Base-by-base conservation (phyloP, 495 filamentous ascomycete genomes). In the Penicillium flavigenum region DNA sequence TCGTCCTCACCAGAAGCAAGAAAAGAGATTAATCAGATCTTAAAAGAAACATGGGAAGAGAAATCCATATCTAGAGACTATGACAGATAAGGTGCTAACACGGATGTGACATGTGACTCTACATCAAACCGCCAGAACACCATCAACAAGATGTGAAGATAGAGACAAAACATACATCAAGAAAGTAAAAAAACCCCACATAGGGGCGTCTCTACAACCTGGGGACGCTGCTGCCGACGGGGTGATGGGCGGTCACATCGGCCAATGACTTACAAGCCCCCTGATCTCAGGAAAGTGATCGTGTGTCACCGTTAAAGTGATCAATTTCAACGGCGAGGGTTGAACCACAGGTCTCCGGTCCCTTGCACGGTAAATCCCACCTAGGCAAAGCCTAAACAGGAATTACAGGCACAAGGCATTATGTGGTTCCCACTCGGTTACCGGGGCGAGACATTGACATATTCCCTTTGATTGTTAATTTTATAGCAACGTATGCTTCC, bases 261-360 rank as follows among this genome's bases (percentile, higher is more conserved):
- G 45, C 45, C 45, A 47, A 29, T 47, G 45, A 47, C 45, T 47
- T 47, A 47, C 45, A 47, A 3, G 5, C 45, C 9, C 27, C 24
- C 45, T n/a, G 45, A 47, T 27, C 26, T 12, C 7, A n/a, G 14
- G 26, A 6, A 6, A n/a, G 2, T 19, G 27, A 17, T 47, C 45
- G 10, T 44, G 17, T 16, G 5, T 29, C 44, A 1, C 43, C 9
- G 10, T 45, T 16, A 9, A 29, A n/a, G 10, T 4, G 24, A 27
- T 47, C 24, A 47, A 47, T n/a, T 11, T 47, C 27, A 27, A 47
- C 11, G n/a, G 16, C n/a, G 45, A 47, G 45, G 45, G 29, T 31
- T 47, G 45, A 47, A 47, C 45, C 45, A 4, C 16, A 39, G 36
- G 36, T 1, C 6, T 39, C 36, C n/a, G 36, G n/a, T n/a, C n/a